phyloP scores from a whole-genome alignment of 306 rosid species.

The Lotus japonicus region DNA sequence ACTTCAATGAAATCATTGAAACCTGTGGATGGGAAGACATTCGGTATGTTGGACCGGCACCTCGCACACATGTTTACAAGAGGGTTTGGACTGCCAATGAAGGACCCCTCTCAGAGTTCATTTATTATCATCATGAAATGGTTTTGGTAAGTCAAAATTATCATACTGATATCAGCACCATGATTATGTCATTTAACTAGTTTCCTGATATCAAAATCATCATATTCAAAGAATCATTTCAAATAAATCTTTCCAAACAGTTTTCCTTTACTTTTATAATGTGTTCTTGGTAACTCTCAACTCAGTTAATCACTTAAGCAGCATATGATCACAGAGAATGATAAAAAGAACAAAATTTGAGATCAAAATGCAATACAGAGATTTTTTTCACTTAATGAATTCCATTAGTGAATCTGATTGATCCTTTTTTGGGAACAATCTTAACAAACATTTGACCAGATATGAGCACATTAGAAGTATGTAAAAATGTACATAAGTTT shows the following conservation, averaged over 20 bases:
- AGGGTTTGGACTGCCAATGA: conserved; percentile 89
- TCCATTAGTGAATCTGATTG: not conserved
- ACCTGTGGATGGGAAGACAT: conserved; percentile 69
- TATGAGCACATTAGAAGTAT: not conserved
- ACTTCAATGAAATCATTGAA: conserved; percentile 64
- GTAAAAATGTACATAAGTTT: not conserved
- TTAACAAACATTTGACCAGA: not conserved
- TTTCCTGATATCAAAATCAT: not conserved
- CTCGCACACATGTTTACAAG: conserved; percentile 67
- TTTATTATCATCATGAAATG: conserved; percentile 89
- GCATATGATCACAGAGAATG: not conserved
- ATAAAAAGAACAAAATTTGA: not conserved
- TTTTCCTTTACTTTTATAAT: not conserved
- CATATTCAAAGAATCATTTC: not conserved
- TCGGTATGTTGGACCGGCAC: conserved; percentile 78
- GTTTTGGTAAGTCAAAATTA: conserved; percentile 60
- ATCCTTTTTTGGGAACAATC: not conserved
- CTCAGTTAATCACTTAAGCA: not conserved
- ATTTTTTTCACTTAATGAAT: not conserved
- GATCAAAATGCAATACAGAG: not conserved
- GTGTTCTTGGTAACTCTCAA: not conserved
- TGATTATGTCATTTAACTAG: not conserved
- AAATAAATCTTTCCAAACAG: not conserved
- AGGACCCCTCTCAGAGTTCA: conserved; percentile 85
- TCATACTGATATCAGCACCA: not conserved